Evolutionary conservation across 2,329 filamentous ascomycete species (phyloP), one percentile per base, ranked within the genome.

Genomic region (Triangularia setosa): DNA sequence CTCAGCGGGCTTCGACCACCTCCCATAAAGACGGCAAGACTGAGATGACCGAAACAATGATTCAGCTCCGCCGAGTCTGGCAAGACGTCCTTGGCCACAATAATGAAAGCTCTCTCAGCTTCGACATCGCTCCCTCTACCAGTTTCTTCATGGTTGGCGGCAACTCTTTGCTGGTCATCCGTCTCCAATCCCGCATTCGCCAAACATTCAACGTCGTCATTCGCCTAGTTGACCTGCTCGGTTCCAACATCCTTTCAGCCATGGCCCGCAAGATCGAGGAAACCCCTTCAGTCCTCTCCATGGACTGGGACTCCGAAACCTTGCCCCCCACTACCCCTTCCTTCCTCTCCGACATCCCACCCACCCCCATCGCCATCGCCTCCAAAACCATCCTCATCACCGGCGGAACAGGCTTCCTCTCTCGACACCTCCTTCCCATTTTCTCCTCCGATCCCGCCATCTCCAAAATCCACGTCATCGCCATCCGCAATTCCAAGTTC

Each of bases 321-420:
- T 12, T 18, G 1, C 24, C 24, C 11, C 48, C 48, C 2, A 24
- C 48, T 9, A 54, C 4, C 9, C 48, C 24, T 4, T 24, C 24
- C 9, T 23, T 24, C 21, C 48, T 54, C 21, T 25, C 24, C 9
- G 16, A 18, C 21, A 54, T 54, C 21, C 48, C 48, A 21, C 21
- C 9, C 21, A 25, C 21, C 11, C 48, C 48, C 8, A 5, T 25
- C 14, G 18, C 48, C 21, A 54, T 6, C 11, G 11, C 48, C 8
- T 24, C 21, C 3, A 23, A 40, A 40, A 25, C 24, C 5, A 66
- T 80, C 3, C 60, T 81, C 0, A 52, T 75, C 1, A 81, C 77
- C 0, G 80, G 79, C 2, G 73, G 76, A 1, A 76, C 75, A 1
- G 79, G 77, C 1, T 80, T 79, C 58, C 71, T 84, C 0, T 79